Percentiles rank a stretch among this genome's conserved stretches.
Evolutionary conservation across 768 basidiomycete genomes (phyloP).

Genomic region (Naganishia vaughanmartiniae): DNA sequence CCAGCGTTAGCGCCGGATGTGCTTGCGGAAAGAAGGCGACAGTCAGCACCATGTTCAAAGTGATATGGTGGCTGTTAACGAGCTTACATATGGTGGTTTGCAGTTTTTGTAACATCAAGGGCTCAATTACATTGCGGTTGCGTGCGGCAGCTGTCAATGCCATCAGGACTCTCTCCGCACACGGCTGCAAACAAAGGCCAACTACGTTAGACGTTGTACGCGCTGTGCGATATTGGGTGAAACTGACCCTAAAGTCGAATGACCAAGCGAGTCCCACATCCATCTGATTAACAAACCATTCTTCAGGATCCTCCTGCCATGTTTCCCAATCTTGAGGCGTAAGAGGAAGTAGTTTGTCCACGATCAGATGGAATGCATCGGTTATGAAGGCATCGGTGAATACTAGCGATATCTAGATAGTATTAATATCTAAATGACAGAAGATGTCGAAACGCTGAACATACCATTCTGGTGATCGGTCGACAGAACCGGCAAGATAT

Average conservation of each 20-base stretch:
- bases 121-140: constrained; percentile 32
- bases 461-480: constrained; percentile 44
- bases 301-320: constrained; percentile 87
- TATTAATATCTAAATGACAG: not conserved
- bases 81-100: constrained; percentile 24
- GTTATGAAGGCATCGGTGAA: constrained; percentile 47
- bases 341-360: constrained; percentile 81
- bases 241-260: constrained; percentile 77
- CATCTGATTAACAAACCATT: constrained; percentile 87
- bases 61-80: too few relatives aligned
- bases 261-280: constrained; percentile 90
- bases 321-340: constrained; percentile 74
- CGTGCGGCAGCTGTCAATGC: constrained; percentile 54
- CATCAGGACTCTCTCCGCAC: constrained; percentile 87
- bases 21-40: not conserved
- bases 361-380: constrained; percentile 59
- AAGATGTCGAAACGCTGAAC: constrained; percentile 18
- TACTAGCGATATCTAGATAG: constrained; percentile 32
- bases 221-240: not conserved
- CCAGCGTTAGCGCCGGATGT: not conserved
- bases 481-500: constrained; percentile 47
- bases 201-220: not conserved
- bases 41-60: not conserved
- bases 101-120: constrained; percentile 27
- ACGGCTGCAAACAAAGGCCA: constrained; percentile 62